Evolutionary conservation across 2,329 filamentous ascomycete species (phyloP), one percentile per base, ranked within the genome.

Genomic region (Leptographium galeiforme): DNA sequence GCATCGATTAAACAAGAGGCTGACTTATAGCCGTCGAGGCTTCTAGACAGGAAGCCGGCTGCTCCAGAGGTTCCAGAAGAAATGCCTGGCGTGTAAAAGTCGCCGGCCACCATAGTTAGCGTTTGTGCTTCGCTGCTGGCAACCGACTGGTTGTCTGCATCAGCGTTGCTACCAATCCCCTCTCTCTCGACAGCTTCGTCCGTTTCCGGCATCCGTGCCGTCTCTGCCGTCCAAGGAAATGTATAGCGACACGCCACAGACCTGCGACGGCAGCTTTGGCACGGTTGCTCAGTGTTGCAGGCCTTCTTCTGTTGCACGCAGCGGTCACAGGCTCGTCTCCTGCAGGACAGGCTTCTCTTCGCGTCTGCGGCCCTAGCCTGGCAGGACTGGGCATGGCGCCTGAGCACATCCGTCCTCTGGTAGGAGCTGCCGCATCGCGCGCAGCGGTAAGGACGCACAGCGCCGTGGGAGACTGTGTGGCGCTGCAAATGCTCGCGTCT

Each of bases 401-500:
- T 51, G 14, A 54, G 38, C 8, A 54, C 53, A 18, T 54, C 53
- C 6, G 38, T n/a, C n/a, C 53, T 38, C 25, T 50, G 53, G 53
- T 54, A 54, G 14, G 43, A 11, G 32, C 32, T 38, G 36, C 36
- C 34, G 16, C 53, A 54, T n/a, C 45, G 18, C 2, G 44, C n/a
- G 19, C 53, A 54, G 2, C 32, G 48, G 49, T 54, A 33, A 8
- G 38, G 36, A 16, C 43, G 53, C 33, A 30, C 45, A 11, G 48
- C 12, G 13, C 34, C 46, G 39, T 54, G 53, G 12, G 48, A 54
- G 30, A 33, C 13, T 16, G 32, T 30, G 46, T 54, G 53, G 13
- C 53, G 49, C 13, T 54, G 43, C 30, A 54, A 30, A 44, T 54
- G 53, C n/a, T 54, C 53, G 8, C 53, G 48, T 13, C 53, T 43